Evolutionary conservation across 441 rosid species (phyloP).

Genomic region (Erysimum pusillum): DNA sequence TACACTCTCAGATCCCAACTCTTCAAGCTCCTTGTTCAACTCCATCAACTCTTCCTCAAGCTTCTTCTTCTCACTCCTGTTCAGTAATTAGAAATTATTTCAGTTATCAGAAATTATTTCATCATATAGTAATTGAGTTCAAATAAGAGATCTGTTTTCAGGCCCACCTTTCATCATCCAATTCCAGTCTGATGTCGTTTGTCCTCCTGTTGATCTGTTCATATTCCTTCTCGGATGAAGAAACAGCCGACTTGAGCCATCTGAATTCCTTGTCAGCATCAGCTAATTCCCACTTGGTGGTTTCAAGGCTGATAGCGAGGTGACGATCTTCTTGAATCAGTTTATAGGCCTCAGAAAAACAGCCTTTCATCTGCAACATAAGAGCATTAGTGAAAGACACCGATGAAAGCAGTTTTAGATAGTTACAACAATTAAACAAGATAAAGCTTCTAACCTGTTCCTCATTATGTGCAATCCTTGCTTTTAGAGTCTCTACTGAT

Average conservation of each 20-base stretch:
- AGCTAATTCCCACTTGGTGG: slow-evolving; percentile 77
- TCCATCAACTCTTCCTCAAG: slow-evolving; percentile 84
- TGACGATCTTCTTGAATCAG: slow-evolving; percentile 80
- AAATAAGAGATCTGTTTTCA: slow-evolving; percentile 7
- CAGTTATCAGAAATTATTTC: background rate
- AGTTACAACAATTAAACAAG: slow-evolving; percentile 3
- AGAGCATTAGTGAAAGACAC: slow-evolving; percentile 18
- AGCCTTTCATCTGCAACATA: slow-evolving; percentile 77
- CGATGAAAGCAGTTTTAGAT: slow-evolving; percentile 1
- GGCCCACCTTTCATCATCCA: slow-evolving; percentile 77
- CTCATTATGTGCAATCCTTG: slow-evolving; percentile 69
- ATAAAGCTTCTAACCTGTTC: slow-evolving; percentile 66
- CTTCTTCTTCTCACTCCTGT: slow-evolving; percentile 76
- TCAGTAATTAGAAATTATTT: slow-evolving; percentile 7
- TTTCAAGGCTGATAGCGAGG: slow-evolving; percentile 69
- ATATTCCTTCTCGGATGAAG: slow-evolving; percentile 86
- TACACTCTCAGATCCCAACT: slow-evolving; percentile 76
- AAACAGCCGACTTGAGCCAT: slow-evolving; percentile 79
- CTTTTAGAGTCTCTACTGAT: slow-evolving; percentile 67
- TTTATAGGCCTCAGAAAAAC: slow-evolving; percentile 70
- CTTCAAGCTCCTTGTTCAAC: slow-evolving; percentile 68
- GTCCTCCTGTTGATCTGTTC: slow-evolving; percentile 76
- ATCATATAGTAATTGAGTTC: background rate
- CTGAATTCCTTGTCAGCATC: slow-evolving; percentile 92
- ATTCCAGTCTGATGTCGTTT: slow-evolving; percentile 61